phyloP scores from a whole-genome alignment of 768 basidiomycete species.

The Boletales sp. region DNA sequence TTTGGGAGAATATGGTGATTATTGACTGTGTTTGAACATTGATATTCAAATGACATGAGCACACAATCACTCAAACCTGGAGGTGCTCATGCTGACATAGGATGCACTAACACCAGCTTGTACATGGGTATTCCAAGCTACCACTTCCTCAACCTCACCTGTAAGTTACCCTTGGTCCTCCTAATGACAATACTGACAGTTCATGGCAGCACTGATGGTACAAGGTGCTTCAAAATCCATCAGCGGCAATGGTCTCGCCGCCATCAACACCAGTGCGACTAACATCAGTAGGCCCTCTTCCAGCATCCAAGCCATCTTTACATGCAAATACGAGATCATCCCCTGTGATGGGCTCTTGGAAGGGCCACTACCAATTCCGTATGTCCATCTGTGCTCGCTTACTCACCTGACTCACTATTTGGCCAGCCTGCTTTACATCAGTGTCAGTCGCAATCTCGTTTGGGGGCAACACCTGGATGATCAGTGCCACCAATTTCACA shows the following conservation, averaged over 20 bases:
- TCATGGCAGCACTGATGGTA: conserved; percentile 34
- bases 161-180: conserved; percentile 12
- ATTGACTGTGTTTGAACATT: conserved; percentile 6
- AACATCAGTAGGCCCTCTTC: conserved; percentile 49
- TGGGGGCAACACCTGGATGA: conserved; percentile 44
- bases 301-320: conserved; percentile 42
- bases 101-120: conserved; percentile 45
- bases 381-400: not conserved
- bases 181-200: not conserved
- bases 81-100: conserved; percentile 57
- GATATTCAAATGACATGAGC: too few species aligned
- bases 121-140: conserved; percentile 43
- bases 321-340: conserved; percentile 42
- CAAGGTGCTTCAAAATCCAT: conserved; percentile 28
- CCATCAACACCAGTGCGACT: conserved; percentile 64
- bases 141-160: conserved; percentile 46
- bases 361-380: conserved; percentile 50
- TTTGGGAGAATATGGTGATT: not conserved
- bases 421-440: conserved; percentile 32
- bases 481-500: conserved; percentile 47
- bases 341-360: conserved; percentile 32
- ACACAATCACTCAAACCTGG: conserved; percentile 54
- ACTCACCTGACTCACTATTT: not conserved
- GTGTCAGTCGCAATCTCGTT: conserved; percentile 43
- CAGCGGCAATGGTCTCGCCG: conserved; percentile 28